A percentile compares a stretch with the other conserved stretches of the same genome.
These are phyloP conservation scores for Austroboletus eburneus DNA, from an alignment of 768 basidiomycete genomes.

Conservation along the genomic window DNA sequence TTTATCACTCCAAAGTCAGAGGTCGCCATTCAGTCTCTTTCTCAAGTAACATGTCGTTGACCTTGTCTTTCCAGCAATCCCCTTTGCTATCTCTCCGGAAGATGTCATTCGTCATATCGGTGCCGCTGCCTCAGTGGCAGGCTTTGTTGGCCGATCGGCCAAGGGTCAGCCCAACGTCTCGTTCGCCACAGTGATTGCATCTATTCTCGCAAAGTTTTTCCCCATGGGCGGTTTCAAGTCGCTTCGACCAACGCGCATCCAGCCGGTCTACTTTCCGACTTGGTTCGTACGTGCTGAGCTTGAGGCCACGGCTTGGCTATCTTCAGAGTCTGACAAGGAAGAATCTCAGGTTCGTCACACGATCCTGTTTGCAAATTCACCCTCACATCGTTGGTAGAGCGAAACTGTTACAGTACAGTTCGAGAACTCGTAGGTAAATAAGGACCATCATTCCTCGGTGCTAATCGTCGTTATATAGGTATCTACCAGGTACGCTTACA, in stretches of 20 bases:
- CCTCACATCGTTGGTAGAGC: constrained; percentile 23
- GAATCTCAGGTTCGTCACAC: constrained; percentile 21
- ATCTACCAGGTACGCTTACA: constrained; percentile 25
- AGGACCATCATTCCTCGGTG: background rate
- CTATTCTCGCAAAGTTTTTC: constrained; percentile 36
- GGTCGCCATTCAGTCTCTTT: constrained; percentile 21
- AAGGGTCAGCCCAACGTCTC: constrained; percentile 11
- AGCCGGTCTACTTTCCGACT: constrained; percentile 56
- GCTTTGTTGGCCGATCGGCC: constrained; percentile 19
- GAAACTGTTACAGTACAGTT: constrained; percentile 33
- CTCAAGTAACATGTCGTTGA: background rate
- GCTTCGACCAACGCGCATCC: constrained; percentile 42
- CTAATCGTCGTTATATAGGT: constrained; percentile 22
- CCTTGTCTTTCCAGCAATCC: constrained; percentile 39
- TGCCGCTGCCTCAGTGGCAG: constrained; percentile 30
- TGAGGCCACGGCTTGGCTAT: constrained; percentile 33
- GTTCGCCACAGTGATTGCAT: constrained; percentile 21
- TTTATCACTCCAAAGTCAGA: constrained; percentile 38
- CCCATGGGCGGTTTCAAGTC: constrained; percentile 37
- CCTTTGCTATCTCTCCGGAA: constrained; percentile 46
- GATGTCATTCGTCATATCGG: constrained; percentile 41
- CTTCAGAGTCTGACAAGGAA: constrained; percentile 19
- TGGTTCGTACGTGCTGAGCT: constrained; percentile 60
- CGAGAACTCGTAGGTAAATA: constrained; percentile 44
- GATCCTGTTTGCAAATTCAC: constrained; percentile 1